Evolutionary conservation across 257 asterid species (phyloP).

Genomic region (Pogostemon cablin): DNA sequence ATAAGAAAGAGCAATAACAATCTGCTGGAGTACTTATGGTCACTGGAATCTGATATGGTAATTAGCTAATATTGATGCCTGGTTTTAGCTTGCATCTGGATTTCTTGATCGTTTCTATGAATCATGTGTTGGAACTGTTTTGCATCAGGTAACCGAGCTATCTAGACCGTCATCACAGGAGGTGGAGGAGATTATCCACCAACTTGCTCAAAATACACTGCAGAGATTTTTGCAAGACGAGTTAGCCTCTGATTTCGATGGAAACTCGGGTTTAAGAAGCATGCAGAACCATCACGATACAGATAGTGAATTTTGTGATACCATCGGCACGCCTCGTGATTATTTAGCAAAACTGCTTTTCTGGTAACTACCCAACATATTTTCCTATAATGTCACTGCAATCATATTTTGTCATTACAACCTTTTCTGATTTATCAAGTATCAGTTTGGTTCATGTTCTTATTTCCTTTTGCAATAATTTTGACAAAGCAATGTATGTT

Average conservation of each 20-base stretch:
- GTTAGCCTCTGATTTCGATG: conserved; percentile 33
- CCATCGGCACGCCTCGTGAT: conserved; percentile 74
- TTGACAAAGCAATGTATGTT: background rate
- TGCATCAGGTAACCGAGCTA: conserved; percentile 73
- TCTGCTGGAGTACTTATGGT: conserved; percentile 81
- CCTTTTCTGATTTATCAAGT: background rate
- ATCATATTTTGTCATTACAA: conserved; percentile 1
- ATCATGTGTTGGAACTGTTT: conserved; percentile 2
- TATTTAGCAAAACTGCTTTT: conserved; percentile 95
- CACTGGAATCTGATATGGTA: conserved; percentile 93
- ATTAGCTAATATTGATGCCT: conserved; percentile 18
- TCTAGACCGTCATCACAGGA: conserved; percentile 88
- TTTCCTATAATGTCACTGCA: background rate
- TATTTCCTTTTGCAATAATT: too few relatives aligned
- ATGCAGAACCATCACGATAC: conserved; percentile 39
- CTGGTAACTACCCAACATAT: conserved; percentile 56
- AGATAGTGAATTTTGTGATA: conserved; percentile 40
- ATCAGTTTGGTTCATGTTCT: too few relatives aligned
- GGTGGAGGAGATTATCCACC: conserved; percentile 88
- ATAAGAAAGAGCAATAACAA: conserved; percentile 61
- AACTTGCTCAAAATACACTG: conserved; percentile 78
- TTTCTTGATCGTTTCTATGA: conserved; percentile 14
- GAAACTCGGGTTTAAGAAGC: conserved; percentile 42
- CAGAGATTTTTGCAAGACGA: conserved; percentile 67
- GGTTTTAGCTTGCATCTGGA: background rate